Percentiles rank a stretch among this genome's conserved stretches.
These are phyloP conservation scores for Lonicera japonica DNA, from an alignment of 129 eudicot genomes.

Conservation along the genomic window DNA sequence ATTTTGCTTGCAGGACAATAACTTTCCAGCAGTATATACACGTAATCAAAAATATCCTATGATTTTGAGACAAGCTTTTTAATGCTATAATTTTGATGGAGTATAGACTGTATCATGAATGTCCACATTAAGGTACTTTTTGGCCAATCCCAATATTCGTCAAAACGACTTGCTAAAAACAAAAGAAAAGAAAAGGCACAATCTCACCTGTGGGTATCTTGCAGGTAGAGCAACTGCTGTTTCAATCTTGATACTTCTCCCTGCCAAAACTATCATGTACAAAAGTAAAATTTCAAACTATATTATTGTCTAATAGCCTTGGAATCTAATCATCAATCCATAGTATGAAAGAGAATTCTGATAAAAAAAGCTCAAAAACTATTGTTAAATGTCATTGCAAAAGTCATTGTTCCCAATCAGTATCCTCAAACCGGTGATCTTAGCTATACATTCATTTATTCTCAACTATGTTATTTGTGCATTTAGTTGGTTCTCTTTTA, in stretches of 20 bases:
- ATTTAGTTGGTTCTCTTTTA: background rate
- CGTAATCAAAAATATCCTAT: background rate
- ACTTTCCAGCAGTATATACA: background rate
- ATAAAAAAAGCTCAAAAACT: background rate
- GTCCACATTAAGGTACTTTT: background rate
- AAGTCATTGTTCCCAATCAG: no score
- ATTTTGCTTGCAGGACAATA: no score
- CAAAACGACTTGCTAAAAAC: background rate
- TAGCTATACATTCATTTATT: background rate
- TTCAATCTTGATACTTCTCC: constrained; percentile 58
- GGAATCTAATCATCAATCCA: background rate
- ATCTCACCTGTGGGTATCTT: constrained; percentile 54
- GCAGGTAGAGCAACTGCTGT: constrained; percentile 65
- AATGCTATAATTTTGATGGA: no score
- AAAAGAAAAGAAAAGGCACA: constrained; percentile 1
- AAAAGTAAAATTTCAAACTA: background rate
- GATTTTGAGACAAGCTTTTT: no score
- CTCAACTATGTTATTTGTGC: background rate
- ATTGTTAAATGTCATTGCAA: background rate
- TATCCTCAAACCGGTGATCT: background rate
- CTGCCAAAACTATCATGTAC: constrained; percentile 52
- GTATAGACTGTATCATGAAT: background rate
- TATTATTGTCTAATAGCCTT: background rate
- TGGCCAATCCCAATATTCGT: background rate
- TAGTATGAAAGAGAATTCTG: background rate